Percentiles rank a stretch among this genome's conserved stretches.
These are phyloP conservation scores for Mycena albidolilacea DNA, from an alignment of 768 basidiomycete species.

Conservation along the genomic window DNA sequence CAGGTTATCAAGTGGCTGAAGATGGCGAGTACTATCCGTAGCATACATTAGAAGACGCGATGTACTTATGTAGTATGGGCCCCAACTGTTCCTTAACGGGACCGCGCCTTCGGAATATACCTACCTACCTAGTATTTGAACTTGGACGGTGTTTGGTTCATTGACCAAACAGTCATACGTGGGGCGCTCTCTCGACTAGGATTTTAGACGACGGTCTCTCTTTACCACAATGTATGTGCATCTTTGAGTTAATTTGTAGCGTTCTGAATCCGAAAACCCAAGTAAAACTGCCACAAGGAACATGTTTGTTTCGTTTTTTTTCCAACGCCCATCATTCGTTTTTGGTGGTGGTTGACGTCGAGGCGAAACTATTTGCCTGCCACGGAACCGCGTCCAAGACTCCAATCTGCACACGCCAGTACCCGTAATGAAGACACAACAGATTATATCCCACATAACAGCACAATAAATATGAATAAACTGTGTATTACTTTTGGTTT, in stretches of 20 bases:
- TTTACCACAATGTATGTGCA: slow-evolving; percentile 84
- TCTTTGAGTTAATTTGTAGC: slow-evolving; percentile 1
- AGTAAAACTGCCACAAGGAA: slow-evolving; percentile 80
- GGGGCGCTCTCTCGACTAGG: slow-evolving; percentile 88
- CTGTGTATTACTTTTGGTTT: slow-evolving; percentile 4
- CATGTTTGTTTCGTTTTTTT: slow-evolving; percentile 23
- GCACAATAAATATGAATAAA: slow-evolving; percentile 37
- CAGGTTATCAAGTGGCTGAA: too few species aligned
- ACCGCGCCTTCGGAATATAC: too few species aligned
- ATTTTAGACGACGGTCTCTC: slow-evolving; percentile 77
- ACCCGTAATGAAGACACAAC: slow-evolving; percentile 13
- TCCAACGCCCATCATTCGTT: background rate
- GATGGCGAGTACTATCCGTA: too few species aligned
- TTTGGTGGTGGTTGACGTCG: background rate
- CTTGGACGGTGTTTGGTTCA: slow-evolving; percentile 17
- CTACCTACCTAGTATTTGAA: too few species aligned
- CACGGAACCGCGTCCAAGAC: background rate
- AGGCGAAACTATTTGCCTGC: too few species aligned
- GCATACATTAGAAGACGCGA: too few species aligned
- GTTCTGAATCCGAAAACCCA: slow-evolving; percentile 52
- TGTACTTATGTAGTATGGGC: too few species aligned
- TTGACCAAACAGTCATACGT: slow-evolving; percentile 48
- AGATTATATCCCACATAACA: slow-evolving; percentile 8
- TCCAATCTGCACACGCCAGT: background rate
- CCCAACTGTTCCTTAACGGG: too few species aligned